Evolutionary conservation across 192 early-diverging fungal species (phyloP), one percentile per base, ranked within the genome.

Genomic region (Kappamyces sp.): DNA sequence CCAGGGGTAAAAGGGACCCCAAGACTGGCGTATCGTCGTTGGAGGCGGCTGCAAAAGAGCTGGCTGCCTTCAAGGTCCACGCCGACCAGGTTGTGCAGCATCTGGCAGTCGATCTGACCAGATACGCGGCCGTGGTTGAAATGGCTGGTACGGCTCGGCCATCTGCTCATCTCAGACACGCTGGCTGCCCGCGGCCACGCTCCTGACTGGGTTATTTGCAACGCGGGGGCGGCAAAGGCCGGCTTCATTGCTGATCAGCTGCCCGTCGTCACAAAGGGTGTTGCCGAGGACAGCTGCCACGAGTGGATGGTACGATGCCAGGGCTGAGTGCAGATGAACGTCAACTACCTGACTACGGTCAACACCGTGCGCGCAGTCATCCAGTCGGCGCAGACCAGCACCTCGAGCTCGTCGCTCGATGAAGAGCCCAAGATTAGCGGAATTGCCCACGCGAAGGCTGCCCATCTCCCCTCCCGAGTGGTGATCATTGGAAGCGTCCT

Each of bases 331-430:
- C 23, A 23, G 66, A 76, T 76, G 53, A 13, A 60, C 32, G 55
- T 63, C 32, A 74, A 79, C 66, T 71, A 72, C 57, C 51, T 68
- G 38, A 63, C 74, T 8, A 55, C 68, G 40, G 70, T 62, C 31
- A 70, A 68, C 63, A 62, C 66, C 39, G 63, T 66, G 12, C 53
- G 70, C 40, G 74, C 69, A 36, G 42, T 69, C 1, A 10, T 79
- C 10, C 39, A 64, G 51, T 39, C 47, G 38, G 68, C 68, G 13
- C 46, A 8, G 61, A 37, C 3, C 38, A 55, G 41, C 47, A 47
- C 7, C 44, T 61, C 35, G 61, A 61, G 40, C 2, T 51, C 37
- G 55, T 9, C 38, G 47, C 40, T 12, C 33, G 50, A 3, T 44
- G 9, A 13, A 55, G 59, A 33, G 13, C 9, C 33, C 23, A 49